Evolutionary conservation across 768 basidiomycete genomes (phyloP), one percentile per base, ranked within the genome.

Genomic region (Lactifluus echinatus): DNA sequence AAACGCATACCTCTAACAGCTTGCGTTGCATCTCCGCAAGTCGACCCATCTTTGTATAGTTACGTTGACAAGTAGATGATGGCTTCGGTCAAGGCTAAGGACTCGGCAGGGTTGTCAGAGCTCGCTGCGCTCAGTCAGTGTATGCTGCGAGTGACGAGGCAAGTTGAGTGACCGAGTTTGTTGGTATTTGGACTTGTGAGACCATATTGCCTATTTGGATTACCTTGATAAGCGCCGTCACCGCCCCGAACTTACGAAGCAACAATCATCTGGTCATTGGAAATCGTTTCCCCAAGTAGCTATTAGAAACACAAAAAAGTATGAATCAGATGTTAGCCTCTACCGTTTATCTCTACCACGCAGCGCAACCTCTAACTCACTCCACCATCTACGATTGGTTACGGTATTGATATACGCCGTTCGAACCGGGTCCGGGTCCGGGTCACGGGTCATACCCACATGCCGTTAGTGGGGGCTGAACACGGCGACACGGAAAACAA

Each of bases 1-100:
- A n/a, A 29, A 15, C 11, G 67, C 72, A n/a, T 63, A 78, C 81
- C 73, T 81, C 77, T 50, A 82, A 70, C 72, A 97, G 89, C 87
- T 92, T 96, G 63, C 93, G 83, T 76, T 97, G 94, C 90, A 93
- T 91, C 72, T 97, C 94, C 59, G 94, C 94, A 55, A 97, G 82
- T 47, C 91, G 82, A 66, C 94, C 94, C 94, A 97, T 97, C 24
- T 65, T 79, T 70, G 51, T 28, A 33, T 37, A 47, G 31, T 45
- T 4, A 21, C 36, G 17, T 23, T 45, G n/a, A 36, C 34, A 19
- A n/a, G 12, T 17, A 34, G 11, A 11, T 15, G 10, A 23, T 8
- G 23, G 19, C 31, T 24, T 28, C 14, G 46, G 8, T 19, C 12
- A n/a, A 23, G 5, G n/a, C 21, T 42, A 44, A 52, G 50, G 23